Percentiles rank a stretch among this genome's conserved stretches.
Evolutionary conservation across 352 stramenopile species (phyloP).

Genomic region (Phytophthora boehmeriae): DNA sequence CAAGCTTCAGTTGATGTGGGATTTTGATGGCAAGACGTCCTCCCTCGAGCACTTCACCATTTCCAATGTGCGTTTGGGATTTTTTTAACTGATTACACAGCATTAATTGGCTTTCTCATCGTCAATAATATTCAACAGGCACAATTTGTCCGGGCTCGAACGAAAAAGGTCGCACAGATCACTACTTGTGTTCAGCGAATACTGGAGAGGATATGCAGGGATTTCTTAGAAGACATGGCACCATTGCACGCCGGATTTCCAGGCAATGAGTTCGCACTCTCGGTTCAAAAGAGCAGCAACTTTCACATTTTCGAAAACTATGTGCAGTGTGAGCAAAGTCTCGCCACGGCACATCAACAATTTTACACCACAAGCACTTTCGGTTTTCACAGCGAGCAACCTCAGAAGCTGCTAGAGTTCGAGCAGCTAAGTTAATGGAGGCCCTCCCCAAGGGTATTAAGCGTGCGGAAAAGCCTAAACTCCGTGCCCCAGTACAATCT

Average conservation of each 20-base stretch:
- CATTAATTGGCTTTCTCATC: neutral
- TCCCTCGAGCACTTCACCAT: constrained; percentile 38
- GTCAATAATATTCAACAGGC: constrained; percentile 3
- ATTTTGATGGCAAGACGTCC: constrained; percentile 47
- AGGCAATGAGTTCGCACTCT: constrained; percentile 57
- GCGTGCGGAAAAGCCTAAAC: constrained; percentile 14
- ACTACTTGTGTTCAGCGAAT: constrained; percentile 40
- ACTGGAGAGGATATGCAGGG: constrained; percentile 40
- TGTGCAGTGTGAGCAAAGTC: constrained; percentile 49
- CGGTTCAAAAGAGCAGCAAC: constrained; percentile 66
- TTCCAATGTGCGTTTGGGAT: constrained; percentile 40
- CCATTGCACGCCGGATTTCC: constrained; percentile 47
- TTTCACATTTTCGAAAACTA: constrained; percentile 63
- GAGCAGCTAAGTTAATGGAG: constrained; percentile 21
- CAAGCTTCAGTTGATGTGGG: constrained; percentile 41
- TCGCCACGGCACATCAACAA: constrained; percentile 58
- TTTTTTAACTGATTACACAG: neutral
- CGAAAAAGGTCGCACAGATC: constrained; percentile 35
- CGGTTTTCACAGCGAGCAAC: constrained; percentile 16
- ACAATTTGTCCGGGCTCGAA: constrained; percentile 19
- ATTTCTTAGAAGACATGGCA: constrained; percentile 44
- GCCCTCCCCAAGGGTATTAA: constrained; percentile 3
- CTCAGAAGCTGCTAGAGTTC: constrained; percentile 19
- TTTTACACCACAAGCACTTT: constrained; percentile 64
- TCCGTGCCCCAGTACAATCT: constrained; percentile 1